These are phyloP conservation scores for Volvox carteri DNA, from an alignment of 163 green algal genomes.

Conservation along the genomic window DNA sequence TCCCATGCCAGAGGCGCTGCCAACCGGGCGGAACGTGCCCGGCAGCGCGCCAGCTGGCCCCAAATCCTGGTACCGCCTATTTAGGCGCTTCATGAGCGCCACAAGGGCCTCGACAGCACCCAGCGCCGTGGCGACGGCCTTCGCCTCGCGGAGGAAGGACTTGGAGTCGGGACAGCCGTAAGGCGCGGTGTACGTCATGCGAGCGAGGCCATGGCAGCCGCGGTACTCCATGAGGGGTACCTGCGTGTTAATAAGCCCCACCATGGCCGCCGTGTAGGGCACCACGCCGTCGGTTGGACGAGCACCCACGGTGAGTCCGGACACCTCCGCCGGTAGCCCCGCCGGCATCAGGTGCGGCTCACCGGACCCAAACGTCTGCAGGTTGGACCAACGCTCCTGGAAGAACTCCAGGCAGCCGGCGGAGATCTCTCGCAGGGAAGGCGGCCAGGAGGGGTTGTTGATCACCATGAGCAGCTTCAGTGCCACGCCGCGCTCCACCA, in stretches of 20 bases:
- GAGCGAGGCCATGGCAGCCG: conserved; percentile 73
- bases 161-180: conserved; percentile 62
- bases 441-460: conserved; percentile 69
- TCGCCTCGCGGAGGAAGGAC: conserved; percentile 66
- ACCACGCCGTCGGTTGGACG: conserved; percentile 61
- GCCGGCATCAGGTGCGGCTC: not conserved
- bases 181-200: conserved; percentile 73
- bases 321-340: conserved; percentile 27
- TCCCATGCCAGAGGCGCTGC: not conserved
- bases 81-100: conserved; percentile 66
- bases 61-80: conserved; percentile 62
- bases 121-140: conserved; percentile 68
- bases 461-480: conserved; percentile 68
- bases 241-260: conserved; percentile 56
- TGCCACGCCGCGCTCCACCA: conserved; percentile 69
- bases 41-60: not conserved
- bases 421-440: conserved; percentile 73
- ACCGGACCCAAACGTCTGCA: conserved; percentile 54
- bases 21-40: not conserved
- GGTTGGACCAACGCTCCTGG: conserved; percentile 73
- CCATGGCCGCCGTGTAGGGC: conserved; percentile 63
- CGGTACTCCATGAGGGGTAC: conserved; percentile 80
- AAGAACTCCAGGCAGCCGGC: conserved; percentile 79
- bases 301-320: not conserved
- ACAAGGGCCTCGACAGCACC: conserved; percentile 72